Percentiles rank a stretch among this genome's conserved stretches.
Conservation (phyloP, 2,329 filamentous ascomycete species). For the Emericellopsis cladophorae region DNA sequence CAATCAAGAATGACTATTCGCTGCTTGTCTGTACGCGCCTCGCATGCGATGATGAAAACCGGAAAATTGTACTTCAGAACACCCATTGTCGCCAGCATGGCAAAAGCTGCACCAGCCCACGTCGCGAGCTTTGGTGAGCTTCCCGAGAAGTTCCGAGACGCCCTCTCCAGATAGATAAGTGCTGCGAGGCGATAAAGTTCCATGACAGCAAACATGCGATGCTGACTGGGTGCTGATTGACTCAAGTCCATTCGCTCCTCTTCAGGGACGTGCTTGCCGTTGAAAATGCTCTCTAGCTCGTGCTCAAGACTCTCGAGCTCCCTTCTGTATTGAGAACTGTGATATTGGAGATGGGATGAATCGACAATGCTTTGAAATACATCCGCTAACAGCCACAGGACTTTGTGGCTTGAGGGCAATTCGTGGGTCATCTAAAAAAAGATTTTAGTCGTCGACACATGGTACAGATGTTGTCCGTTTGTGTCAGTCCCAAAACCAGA, state of each 20-base stretch:
- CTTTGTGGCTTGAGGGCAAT: background rate
- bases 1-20: constrained; percentile 3
- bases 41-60: constrained; percentile 5
- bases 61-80: constrained; percentile 3
- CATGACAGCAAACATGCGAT: too few relatives aligned
- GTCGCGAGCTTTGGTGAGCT: too few relatives aligned
- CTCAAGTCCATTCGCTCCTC: too few relatives aligned
- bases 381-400: constrained; percentile 2
- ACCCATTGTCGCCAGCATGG: background rate
- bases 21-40: constrained; percentile 5
- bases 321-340: background rate
- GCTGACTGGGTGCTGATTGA: too few relatives aligned
- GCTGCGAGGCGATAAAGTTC: too few relatives aligned
- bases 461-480: too few relatives aligned
- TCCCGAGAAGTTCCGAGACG: too few relatives aligned
- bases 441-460: too few relatives aligned
- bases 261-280: background rate
- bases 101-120: background rate
- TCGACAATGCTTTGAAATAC: constrained; percentile 1
- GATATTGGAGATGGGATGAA: constrained; percentile 1
- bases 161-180: too few relatives aligned
- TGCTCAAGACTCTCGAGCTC: background rate
- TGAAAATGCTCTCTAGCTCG: constrained; percentile 1
- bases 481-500: too few relatives aligned
- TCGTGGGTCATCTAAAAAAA: too few relatives aligned